Conservation (phyloP, 192 early-diverging fungal genomes). For the Backusella mclennaniae region DNA sequence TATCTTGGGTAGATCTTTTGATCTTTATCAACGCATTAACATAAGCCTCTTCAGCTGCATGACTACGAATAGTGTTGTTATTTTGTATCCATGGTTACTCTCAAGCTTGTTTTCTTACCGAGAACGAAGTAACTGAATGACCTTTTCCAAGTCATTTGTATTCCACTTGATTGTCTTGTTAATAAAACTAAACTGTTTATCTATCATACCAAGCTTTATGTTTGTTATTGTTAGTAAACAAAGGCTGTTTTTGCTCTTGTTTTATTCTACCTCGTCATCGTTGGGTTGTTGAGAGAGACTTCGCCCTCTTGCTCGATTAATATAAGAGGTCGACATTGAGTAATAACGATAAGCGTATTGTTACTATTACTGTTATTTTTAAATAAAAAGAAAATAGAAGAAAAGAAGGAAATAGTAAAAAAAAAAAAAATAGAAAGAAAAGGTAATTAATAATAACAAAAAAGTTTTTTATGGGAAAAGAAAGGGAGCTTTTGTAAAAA, state of each 20-base stretch:
- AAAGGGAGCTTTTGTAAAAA: slow-evolving; percentile 4
- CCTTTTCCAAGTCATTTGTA: slow-evolving; percentile 23
- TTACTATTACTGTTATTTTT: too few species aligned
- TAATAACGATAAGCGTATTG: not conserved
- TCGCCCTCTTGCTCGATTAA: slow-evolving; percentile 1
- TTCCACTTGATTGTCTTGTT: slow-evolving; percentile 29
- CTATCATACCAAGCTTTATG: slow-evolving; percentile 22
- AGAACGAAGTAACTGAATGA: slow-evolving; percentile 20
- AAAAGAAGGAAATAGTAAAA: not conserved
- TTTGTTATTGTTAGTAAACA: not conserved
- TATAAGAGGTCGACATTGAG: not conserved
- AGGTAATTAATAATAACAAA: not conserved
- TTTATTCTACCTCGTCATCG: slow-evolving; percentile 11
- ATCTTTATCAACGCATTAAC: slow-evolving; percentile 13
- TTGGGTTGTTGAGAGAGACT: slow-evolving; percentile 9
- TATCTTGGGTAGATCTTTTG: not conserved
- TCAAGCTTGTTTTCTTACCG: slow-evolving; percentile 9
- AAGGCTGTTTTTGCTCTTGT: not conserved
- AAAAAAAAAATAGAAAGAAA: not conserved
- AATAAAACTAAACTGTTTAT: slow-evolving; percentile 24
- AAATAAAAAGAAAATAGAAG: not conserved
- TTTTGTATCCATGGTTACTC: not conserved
- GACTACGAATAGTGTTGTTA: not conserved
- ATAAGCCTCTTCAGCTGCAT: slow-evolving; percentile 28
- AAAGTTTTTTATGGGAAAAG: not conserved